Evolutionary conservation across 2,329 filamentous ascomycete genomes (phyloP).

Genomic region (Ophiosphaerella korrae): DNA sequence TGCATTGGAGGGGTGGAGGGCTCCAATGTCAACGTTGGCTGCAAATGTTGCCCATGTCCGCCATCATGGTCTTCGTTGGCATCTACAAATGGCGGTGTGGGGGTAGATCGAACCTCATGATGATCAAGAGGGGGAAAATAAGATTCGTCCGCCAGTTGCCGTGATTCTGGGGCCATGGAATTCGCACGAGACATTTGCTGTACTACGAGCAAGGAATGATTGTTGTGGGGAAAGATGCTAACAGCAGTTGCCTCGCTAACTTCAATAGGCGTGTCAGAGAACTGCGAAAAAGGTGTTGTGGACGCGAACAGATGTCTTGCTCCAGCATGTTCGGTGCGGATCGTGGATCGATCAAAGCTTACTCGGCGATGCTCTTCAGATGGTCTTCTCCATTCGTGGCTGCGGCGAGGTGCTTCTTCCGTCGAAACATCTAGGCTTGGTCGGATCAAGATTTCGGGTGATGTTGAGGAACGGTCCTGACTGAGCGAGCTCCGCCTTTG

Average conservation of each 20-base stretch:
- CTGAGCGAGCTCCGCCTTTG: conserved; percentile 33
- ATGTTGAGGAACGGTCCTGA: conserved; percentile 36
- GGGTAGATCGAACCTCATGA: conserved; percentile 21
- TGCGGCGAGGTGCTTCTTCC: conserved; percentile 38
- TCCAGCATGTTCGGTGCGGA: conserved; percentile 46
- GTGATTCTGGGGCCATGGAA: conserved; percentile 25
- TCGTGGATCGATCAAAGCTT: conserved; percentile 45
- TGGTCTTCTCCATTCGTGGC: conserved; percentile 38
- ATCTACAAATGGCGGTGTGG: conserved; percentile 34
- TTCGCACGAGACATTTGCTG: conserved; percentile 53
- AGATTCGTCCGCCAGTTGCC: conserved; percentile 18
- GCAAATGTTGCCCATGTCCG: conserved; percentile 8
- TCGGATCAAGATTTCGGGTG: conserved; percentile 27
- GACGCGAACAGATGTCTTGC: conserved; percentile 55
- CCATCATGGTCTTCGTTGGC: conserved; percentile 19
- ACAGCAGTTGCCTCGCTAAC: conserved; percentile 66
- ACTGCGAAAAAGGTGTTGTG: conserved; percentile 56
- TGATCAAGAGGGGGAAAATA: conserved; percentile 23
- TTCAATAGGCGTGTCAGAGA: conserved; percentile 59
- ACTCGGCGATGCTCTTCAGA: conserved; percentile 41
- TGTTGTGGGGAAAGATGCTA: conserved; percentile 66
- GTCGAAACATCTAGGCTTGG: conserved; percentile 31
- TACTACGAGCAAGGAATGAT: conserved; percentile 67
- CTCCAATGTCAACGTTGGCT: conserved; percentile 40
- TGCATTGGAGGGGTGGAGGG: conserved; percentile 46